A percentile compares a stretch with the other conserved stretches of the same genome.
phyloP scores from a whole-genome alignment of 2,329 filamentous ascomycete genomes.

The Beauveria sp. region DNA sequence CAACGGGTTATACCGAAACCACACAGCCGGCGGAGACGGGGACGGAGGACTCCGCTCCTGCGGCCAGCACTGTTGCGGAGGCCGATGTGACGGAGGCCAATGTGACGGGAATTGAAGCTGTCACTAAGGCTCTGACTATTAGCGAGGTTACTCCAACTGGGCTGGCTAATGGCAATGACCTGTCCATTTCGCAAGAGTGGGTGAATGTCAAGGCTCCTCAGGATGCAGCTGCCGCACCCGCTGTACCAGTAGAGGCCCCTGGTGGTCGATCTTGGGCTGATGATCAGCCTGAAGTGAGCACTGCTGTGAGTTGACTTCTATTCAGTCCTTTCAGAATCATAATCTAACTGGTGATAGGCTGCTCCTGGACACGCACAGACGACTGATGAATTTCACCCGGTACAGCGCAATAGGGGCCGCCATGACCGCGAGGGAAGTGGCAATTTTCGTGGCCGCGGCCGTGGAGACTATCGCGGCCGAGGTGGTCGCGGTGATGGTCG shows the following conservation, averaged over 20 bases:
- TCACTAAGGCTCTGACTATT: neutral
- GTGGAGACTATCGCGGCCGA: slow-evolving; percentile 44
- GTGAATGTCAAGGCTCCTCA: slow-evolving; percentile 62
- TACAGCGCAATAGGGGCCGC: slow-evolving; percentile 53
- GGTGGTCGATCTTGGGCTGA: slow-evolving; percentile 71
- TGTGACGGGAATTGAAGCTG: slow-evolving; percentile 26
- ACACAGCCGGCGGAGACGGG: slow-evolving; percentile 44
- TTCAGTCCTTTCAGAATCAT: neutral
- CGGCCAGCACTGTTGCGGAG: slow-evolving; percentile 28
- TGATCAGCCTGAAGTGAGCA: slow-evolving; percentile 54
- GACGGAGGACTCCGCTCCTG: slow-evolving; percentile 38
- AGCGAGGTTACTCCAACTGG: slow-evolving; percentile 41
- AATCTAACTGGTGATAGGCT: slow-evolving; percentile 12
- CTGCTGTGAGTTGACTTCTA: slow-evolving; percentile 31
- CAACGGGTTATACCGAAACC: slow-evolving; percentile 28
- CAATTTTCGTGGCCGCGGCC: slow-evolving; percentile 34
- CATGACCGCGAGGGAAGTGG: slow-evolving; percentile 43
- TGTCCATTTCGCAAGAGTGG: slow-evolving; percentile 57
- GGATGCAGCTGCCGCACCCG: slow-evolving; percentile 56
- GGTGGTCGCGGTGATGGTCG: slow-evolving; percentile 43
- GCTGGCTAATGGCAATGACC: slow-evolving; percentile 31
- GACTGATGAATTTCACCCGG: slow-evolving; percentile 66
- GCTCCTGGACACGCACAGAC: slow-evolving; percentile 30
- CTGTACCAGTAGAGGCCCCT: slow-evolving; percentile 36
- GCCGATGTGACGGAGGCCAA: slow-evolving; percentile 31